Base-by-base conservation (phyloP, 2,329 filamentous ascomycete genomes). In the Talaromyces islandicus region DNA sequence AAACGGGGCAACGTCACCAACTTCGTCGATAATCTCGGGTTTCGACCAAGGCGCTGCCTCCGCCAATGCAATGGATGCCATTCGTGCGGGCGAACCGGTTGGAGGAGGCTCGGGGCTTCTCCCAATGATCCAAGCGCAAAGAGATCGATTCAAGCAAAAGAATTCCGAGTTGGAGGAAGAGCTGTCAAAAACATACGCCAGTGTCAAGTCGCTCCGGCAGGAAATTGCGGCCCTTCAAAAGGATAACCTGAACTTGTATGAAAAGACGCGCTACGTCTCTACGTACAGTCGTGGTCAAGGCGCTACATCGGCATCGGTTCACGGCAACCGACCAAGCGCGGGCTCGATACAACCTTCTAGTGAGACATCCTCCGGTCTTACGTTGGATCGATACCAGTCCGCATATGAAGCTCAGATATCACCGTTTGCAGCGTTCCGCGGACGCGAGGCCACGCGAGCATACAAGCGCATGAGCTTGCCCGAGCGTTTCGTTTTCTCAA, bases 21-120 rank as follows among this genome's bases (percentile, higher is more conserved):
- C 94, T 0, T 97, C 93, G 4, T 97, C 93, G 21, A 97, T 99
- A 68, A 97, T 99, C 68, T 97, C 92, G 62, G 94, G 94, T n/a
- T 92, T 97, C 70, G 90, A 96, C 69, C 87, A 89, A 24, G 83
- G 85, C 50, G 80, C 79, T 48, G 73, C 76, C 54, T 79, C 75
- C 21, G 72, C 73, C 38, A 78, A 77, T 41, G 80, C 79, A 14
- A 77, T 88, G 65, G 85, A 87, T 43, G 77, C 83, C 7, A 77
- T 88, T 25, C 82, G 85, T 32, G 83, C 82, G 2, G 89, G 91
- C 53, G 84, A 87, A 63, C 81, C 87, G 9, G 82, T 88, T 59
- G 89, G 89, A 32, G 84, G 90, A 58, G 90, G 91, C 2, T 90
- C 90, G 0, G 91, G 92, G 12, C 97, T 99, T 64, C 80, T 99